A percentile compares a stretch with the other conserved stretches of the same genome.
Conservation (phyloP, 2,329 filamentous ascomycete genomes). For the Stenocarpella maydis region DNA sequence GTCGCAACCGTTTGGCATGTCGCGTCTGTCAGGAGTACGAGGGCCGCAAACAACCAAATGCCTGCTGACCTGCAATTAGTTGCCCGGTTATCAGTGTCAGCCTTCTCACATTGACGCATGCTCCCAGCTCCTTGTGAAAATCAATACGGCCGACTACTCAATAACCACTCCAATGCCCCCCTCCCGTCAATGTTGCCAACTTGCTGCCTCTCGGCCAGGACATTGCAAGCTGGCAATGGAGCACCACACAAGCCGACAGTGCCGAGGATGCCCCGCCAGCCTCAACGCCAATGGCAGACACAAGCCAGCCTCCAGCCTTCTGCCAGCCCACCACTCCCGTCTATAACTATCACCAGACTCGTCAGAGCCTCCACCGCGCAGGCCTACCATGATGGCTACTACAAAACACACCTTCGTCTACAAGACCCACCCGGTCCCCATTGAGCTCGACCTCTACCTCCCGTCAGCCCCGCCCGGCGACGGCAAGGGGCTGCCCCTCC, state of each 20-base stretch:
- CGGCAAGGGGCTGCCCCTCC: background rate
- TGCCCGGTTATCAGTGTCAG: too few species aligned
- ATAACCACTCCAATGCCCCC: too few species aligned
- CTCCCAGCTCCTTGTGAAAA: too few species aligned
- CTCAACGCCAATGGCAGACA: background rate
- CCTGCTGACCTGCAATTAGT: background rate
- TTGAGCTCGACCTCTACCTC: conserved; percentile 11
- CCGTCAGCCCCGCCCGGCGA: background rate
- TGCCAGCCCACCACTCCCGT: too few species aligned
- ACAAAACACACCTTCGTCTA: conserved; percentile 18
- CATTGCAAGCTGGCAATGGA: too few species aligned
- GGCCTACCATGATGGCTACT: background rate
- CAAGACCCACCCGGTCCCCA: conserved; percentile 3
- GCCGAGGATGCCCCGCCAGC: conserved; percentile 5
- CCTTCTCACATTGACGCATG: background rate
- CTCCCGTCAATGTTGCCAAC: too few species aligned
- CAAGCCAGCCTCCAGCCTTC: background rate
- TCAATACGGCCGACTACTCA: too few species aligned
- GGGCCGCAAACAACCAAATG: background rate
- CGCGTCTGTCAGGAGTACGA: too few species aligned
- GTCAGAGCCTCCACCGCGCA: background rate
- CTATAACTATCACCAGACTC: background rate
- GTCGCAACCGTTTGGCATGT: background rate
- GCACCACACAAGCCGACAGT: background rate
- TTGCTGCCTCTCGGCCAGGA: background rate